Percentiles rank a stretch among this genome's conserved stretches.
Conservation (phyloP, 2,329 filamentous ascomycete species). For the Cyphellophora europaea region DNA sequence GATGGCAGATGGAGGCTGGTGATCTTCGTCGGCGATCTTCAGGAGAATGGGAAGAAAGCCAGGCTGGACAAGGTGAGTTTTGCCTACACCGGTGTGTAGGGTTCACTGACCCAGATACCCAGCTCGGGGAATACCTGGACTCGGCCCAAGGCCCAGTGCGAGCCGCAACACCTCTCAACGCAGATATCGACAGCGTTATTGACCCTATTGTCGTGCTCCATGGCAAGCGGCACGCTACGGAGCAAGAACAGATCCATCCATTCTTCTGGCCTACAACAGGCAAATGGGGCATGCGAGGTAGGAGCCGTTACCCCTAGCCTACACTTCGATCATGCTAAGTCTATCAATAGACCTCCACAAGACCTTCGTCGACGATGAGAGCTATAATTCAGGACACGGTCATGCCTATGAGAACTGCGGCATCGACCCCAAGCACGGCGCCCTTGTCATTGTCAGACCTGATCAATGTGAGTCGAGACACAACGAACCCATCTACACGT, state of each 20-base stretch:
- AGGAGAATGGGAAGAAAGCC: constrained; percentile 14
- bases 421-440: constrained; percentile 36
- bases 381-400: constrained; percentile 47
- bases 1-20: constrained; percentile 44
- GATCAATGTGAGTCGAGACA: constrained; percentile 47
- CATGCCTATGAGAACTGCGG: constrained; percentile 49
- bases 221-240: constrained; percentile 37
- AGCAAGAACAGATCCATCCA: constrained; percentile 44
- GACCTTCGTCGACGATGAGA: constrained; percentile 47
- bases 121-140: constrained; percentile 31
- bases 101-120: constrained; percentile 3
- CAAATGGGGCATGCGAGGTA: constrained; percentile 46
- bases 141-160: constrained; percentile 32
- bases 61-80: constrained; percentile 31
- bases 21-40: constrained; percentile 39
- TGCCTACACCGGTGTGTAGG: too few species aligned
- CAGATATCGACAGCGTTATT: constrained; percentile 46
- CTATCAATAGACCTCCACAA: constrained; percentile 44
- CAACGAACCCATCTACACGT: neutral
- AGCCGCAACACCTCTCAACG: constrained; percentile 32
- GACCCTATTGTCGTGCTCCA: constrained; percentile 47
- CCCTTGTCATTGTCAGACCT: constrained; percentile 47
- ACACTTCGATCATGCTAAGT: neutral
- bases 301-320: constrained; percentile 9
- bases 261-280: constrained; percentile 49